Base-by-base conservation (phyloP, 1,139 yeast genomes). In the Hemisphaericaspora xylofermentans region DNA sequence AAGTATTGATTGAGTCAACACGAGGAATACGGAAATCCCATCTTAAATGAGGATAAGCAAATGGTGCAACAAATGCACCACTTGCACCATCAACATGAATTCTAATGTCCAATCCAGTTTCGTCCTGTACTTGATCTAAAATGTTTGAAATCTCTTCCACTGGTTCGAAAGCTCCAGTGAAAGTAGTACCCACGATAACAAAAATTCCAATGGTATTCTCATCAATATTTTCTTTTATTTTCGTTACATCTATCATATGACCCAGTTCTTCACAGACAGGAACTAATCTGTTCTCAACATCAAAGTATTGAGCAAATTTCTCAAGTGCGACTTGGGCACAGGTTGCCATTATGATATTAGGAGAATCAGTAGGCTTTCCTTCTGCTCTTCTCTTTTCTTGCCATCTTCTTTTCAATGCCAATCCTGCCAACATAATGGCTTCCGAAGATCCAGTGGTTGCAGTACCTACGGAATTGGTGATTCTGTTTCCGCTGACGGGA, bases 71-170 rank as follows among this genome's bases (percentile, higher is more conserved):
- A 58, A 89, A 80, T 1, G 85, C 97, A 43, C 97, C 97, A 34
- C 89, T 80, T 1, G 97, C 97, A 49, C 94, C 97, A 61, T 89
- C 97, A 30, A 89, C 94, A 58, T 89, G 97, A 57, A 89, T 88
- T 42, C 94, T 88, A 40, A 87, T 66, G 53, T 76, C 77, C 46
- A 70, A 51, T 2, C 95, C 95, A 6, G 75, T 81, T 57, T 86
- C 84, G 46, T 70, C 62, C 59, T 89, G 82, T 50, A 79, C 75
- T 43, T 82, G 78, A 58, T 85, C 93, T 48, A 89, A 71, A 19
- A 84, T 64, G 14, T 75, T 61, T 34, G 79, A 64, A 35, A 88
- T 81, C 28, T 69, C 68, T 47, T 68, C 74, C 35, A 89, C 93
- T 41, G 87, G 80, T 60, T 89, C 96, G 64, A 86, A 88, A 39